These are phyloP conservation scores for Kwoniella dendrophila DNA, from an alignment of 768 basidiomycete genomes.

Conservation along the genomic window DNA sequence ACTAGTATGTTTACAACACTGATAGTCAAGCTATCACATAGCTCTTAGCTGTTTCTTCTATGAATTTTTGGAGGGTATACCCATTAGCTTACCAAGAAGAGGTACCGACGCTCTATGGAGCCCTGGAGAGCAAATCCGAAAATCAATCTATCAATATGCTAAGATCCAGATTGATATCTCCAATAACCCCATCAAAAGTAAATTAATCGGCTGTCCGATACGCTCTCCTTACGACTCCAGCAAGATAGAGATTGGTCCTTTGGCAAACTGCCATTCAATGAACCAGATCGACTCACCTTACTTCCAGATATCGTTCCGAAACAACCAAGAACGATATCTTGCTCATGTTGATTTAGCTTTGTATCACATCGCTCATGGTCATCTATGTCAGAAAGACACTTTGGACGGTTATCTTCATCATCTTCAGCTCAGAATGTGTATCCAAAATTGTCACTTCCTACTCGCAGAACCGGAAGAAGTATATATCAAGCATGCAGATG, in stretches of 20 bases:
- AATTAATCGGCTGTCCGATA: background rate
- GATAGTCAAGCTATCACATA: background rate
- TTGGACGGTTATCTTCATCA: slow-evolving; percentile 11
- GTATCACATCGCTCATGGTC: background rate
- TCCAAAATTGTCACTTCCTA: background rate
- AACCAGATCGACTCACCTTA: slow-evolving; percentile 8
- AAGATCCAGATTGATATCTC: background rate
- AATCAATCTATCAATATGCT: background rate
- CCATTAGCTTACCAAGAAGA: background rate
- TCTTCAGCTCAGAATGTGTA: background rate
- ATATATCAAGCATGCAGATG: slow-evolving; percentile 34
- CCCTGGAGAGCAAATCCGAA: background rate
- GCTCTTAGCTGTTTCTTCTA: background rate
- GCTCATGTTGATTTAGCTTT: slow-evolving; percentile 12
- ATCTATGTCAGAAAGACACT: background rate
- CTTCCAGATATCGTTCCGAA: slow-evolving; percentile 20
- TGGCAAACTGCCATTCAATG: background rate
- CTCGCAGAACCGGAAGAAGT: slow-evolving; percentile 16
- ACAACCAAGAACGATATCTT: slow-evolving; percentile 17
- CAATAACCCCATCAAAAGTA: background rate
- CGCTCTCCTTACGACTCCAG: background rate
- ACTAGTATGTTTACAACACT: background rate
- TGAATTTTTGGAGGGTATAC: background rate
- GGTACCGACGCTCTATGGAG: background rate
- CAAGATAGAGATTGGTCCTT: slow-evolving; percentile 1